These are phyloP conservation scores for Backusella psychrophila DNA, from an alignment of 192 early-diverging fungal genomes.

Conservation along the genomic window DNA sequence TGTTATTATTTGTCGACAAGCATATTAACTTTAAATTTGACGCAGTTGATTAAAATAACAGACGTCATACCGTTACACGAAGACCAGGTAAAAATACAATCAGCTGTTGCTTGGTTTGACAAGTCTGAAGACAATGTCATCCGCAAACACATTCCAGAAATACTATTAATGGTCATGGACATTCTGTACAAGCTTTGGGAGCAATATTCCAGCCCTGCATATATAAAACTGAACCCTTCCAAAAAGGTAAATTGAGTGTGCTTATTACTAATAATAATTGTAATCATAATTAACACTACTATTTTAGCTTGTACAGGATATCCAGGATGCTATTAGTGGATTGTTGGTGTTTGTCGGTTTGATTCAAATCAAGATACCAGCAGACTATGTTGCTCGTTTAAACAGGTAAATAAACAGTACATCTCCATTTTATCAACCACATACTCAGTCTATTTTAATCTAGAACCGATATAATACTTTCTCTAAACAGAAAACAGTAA, in stretches of 20 bases:
- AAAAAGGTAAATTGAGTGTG: neutral
- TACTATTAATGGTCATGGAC: neutral
- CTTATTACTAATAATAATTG: too few relatives aligned
- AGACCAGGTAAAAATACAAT: neutral
- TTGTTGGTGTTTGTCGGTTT: neutral
- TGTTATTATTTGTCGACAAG: neutral
- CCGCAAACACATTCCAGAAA: slow-evolving; percentile 3
- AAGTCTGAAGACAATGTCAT: neutral
- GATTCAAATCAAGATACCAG: neutral
- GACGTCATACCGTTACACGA: neutral
- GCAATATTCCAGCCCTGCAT: neutral
- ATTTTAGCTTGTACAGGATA: neutral
- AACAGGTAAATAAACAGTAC: neutral
- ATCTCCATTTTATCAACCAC: neutral
- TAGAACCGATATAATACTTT: neutral
- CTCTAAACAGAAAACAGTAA: neutral
- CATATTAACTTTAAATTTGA: neutral
- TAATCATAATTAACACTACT: neutral
- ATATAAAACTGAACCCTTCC: neutral
- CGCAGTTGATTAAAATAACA: neutral
- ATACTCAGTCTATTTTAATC: neutral
- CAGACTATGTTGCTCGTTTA: neutral
- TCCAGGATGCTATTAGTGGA: neutral
- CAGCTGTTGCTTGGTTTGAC: neutral
- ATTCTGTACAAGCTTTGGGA: neutral